phyloP scores from a whole-genome alignment of 2,329 filamentous ascomycete genomes.

The Neophaeococcomyces aloes region DNA sequence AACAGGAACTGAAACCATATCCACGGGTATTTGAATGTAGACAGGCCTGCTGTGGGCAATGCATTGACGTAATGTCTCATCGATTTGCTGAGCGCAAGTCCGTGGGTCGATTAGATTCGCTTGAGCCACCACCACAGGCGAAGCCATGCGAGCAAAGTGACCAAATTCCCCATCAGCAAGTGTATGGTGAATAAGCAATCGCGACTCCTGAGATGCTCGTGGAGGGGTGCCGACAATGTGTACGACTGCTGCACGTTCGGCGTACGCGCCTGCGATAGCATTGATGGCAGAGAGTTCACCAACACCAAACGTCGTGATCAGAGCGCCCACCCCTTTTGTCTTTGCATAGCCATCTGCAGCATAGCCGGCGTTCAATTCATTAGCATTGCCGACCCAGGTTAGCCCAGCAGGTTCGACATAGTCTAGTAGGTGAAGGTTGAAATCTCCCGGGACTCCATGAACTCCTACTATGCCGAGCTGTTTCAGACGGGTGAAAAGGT shows the following conservation, averaged over 20 bases:
- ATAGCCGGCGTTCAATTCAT: conserved; percentile 56
- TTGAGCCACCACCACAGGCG: conserved; percentile 40
- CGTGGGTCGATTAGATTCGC: conserved; percentile 35
- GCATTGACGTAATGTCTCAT: conserved; percentile 40
- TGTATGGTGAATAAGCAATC: conserved; percentile 29
- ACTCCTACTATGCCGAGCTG: conserved; percentile 39
- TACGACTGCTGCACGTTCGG: conserved; percentile 48
- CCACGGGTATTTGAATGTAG: conserved; percentile 46
- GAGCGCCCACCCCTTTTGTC: conserved; percentile 30
- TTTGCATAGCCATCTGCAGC: conserved; percentile 68
- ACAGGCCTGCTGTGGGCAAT: conserved; percentile 45
- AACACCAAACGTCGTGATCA: conserved; percentile 51
- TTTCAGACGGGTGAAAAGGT: conserved; percentile 39
- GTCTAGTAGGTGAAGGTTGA: conserved; percentile 39
- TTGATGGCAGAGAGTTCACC: conserved; percentile 37
- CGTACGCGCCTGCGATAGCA: conserved; percentile 38
- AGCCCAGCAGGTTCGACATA: conserved; percentile 46
- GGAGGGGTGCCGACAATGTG: conserved; percentile 49
- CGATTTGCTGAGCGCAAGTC: conserved; percentile 40
- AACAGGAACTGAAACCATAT: conserved; percentile 34
- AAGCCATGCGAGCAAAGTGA: conserved; percentile 41
- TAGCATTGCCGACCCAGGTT: conserved; percentile 50
- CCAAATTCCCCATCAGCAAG: conserved; percentile 40
- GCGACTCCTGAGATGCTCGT: conserved; percentile 38
- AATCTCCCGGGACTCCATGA: conserved; percentile 43